A percentile compares a stretch with the other conserved stretches of the same genome.
These are phyloP conservation scores for Phytopythium helicoides DNA, from an alignment of 352 stramenopile genomes.

Conservation along the genomic window DNA sequence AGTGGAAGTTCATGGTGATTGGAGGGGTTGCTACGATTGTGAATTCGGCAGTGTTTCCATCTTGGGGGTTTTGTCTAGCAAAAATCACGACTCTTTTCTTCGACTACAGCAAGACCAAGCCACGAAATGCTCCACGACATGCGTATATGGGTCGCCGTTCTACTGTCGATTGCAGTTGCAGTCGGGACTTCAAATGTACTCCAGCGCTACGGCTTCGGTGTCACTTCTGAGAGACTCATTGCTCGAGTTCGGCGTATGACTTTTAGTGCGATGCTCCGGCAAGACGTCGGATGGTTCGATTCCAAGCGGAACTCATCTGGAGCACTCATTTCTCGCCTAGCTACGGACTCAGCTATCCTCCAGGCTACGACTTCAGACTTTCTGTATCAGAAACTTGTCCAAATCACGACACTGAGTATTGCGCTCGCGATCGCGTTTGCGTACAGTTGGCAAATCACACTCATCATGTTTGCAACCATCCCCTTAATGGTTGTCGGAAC, in stretches of 20 bases:
- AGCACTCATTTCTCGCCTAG: constrained; percentile 62
- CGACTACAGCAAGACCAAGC: constrained; percentile 34
- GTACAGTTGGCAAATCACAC: constrained; percentile 25
- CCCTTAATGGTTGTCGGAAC: constrained; percentile 27
- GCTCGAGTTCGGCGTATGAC: constrained; percentile 46
- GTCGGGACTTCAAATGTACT: constrained; percentile 43
- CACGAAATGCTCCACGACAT: constrained; percentile 44
- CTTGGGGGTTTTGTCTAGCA: constrained; percentile 48
- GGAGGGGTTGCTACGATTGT: constrained; percentile 30
- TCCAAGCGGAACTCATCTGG: constrained; percentile 66
- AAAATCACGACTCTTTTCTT: constrained; percentile 61
- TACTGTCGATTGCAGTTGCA: constrained; percentile 34
- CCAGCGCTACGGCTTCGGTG: constrained; percentile 54
- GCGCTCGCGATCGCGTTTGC: constrained; percentile 17
- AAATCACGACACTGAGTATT: constrained; percentile 34
- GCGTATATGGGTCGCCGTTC: constrained; percentile 39
- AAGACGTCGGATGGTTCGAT: constrained; percentile 87
- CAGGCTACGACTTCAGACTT: constrained; percentile 75
- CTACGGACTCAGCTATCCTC: constrained; percentile 74
- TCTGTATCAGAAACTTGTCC: constrained; percentile 37
- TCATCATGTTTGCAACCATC: constrained; percentile 11
- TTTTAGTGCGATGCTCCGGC: constrained; percentile 63
- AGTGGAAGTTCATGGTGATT: constrained; percentile 35
- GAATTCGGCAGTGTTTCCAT: constrained; percentile 46
- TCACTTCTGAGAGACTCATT: constrained; percentile 56